These are phyloP conservation scores for Nicotiana attenuata DNA, from an alignment of 257 asterid genomes.

Conservation along the genomic window DNA sequence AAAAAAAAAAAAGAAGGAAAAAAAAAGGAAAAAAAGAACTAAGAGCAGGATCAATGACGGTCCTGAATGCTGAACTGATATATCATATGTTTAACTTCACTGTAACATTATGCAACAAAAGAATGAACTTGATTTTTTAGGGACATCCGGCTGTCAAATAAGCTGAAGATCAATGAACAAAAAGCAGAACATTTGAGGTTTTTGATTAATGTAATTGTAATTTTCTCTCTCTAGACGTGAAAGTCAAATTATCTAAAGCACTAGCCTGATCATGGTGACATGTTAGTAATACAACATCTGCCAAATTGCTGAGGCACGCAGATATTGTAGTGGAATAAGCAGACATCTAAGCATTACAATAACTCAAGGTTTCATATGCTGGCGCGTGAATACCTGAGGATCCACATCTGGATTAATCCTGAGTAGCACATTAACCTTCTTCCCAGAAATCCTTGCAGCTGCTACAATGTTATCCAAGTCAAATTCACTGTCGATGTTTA, in stretches of 20 bases:
- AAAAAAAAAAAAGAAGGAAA: not conserved
- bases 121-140: not conserved
- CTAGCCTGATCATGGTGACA: not conserved
- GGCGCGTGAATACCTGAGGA: constrained; percentile 66
- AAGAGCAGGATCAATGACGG: not conserved
- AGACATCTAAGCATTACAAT: not conserved
- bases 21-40: not conserved
- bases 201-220: not conserved
- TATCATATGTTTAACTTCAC: not conserved
- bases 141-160: not conserved
- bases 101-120: not conserved
- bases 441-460: constrained; percentile 80
- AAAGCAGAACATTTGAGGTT: not conserved
- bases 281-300: not conserved
- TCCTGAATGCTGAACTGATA: not conserved
- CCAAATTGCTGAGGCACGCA: not conserved
- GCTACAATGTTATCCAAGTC: constrained; percentile 84
- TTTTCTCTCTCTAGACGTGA: not conserved
- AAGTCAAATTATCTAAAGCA: not conserved
- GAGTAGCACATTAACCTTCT: constrained; percentile 72
- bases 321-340: not conserved
- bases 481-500: constrained; percentile 88
- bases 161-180: not conserved
- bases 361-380: not conserved
- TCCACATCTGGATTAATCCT: constrained; percentile 97